Evolutionary conservation across 2,329 filamentous ascomycete genomes (phyloP), one percentile per base, ranked within the genome.

Genomic region (Colletotrichum sublineola): DNA sequence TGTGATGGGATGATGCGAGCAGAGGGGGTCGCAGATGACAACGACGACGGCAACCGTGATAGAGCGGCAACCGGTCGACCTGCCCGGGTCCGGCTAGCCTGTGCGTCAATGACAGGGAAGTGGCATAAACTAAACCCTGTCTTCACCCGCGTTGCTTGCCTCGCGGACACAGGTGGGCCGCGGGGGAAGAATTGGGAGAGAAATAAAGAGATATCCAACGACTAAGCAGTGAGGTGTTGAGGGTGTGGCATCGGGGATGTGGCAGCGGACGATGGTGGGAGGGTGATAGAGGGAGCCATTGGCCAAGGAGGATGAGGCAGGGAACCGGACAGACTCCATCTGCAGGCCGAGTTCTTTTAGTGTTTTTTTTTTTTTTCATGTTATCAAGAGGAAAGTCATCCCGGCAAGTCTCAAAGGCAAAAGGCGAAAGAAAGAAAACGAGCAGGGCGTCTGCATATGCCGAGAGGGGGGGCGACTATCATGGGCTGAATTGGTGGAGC

Each of bases 391-490:
- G 33, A 7, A 44, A 61, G 42, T n/a, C 57, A 42, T 46, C 44
- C 48, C 40, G 64, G 65, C 66, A 38, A 67, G 63, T 63, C 36
- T 63, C 50, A 24, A 63, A 46, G 50, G 52, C 67, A 56, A 70
- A 68, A 73, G 60, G 60, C 31, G 66, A 73, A 50, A 66, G 66
- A 68, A 60, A 67, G 68, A 76, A 65, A 61, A 38, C 46, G 38
- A 65, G 60, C 69, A 78, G 78, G 75, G 68, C 66, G 71, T 76
- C 74, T 82, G 81, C 81, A 83, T 81, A 81, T 84, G 82, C 82
- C 80, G 81, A 81, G 79, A 24, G 78, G 57, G 78, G 79, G 44
- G 44, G 18, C 76, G 63, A 73, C 58, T 44, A 71, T 69, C 68
- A 74, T 61, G 70, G 68, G 65, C 70, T 38, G 71, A 56, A 80